Base-by-base conservation (phyloP, 164 flowering plant species). In the Hamamelis virginiana region DNA sequence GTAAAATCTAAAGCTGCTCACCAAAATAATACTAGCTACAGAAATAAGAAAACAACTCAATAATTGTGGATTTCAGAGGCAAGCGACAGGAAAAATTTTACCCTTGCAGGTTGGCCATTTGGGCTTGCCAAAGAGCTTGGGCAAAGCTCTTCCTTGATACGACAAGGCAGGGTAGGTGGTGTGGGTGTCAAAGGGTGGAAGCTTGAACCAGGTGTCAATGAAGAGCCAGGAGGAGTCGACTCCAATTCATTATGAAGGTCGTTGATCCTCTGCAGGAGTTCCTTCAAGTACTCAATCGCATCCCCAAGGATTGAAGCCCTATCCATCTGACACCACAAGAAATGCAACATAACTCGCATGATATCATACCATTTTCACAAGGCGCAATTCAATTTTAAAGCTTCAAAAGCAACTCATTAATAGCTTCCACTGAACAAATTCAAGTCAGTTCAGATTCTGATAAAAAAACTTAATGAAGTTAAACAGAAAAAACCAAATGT, bases 221-320 rank as follows among this genome's bases (percentile, higher is more conserved):
- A 66, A 71, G 89, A 77, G 41, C 84, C 81, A 47, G 85, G 72
- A 14, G 89, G 88, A 12, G 74, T 79, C 5, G 89, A 82, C 64
- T 89, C 92, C 23, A 88, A 77, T 68, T 90, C 91, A 65, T 75
- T 82, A 64, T 85, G 87, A 33, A 88, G 87, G 61, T 85, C 83
- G 64, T 75, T 82, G 69, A 84, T 84, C 81, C 84, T 77, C 27
- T 86, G 89, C 67, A 85, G 76, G 46, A 87, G 91, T 70, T 84
- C 90, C 77, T 89, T 86, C 79, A 89, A 70, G 69, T 89, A 89
- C 53, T 89, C 91, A 68, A 87, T 83, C 5, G 94, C 91, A 80
- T 89, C 94, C 61, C 91, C 91, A 18, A 89, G 88, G 22, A 89
- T 89, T n/a, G 94, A 89, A 63, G 91, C 94, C 64, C 91, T 80